Conservation (phyloP, 208 protist genomes). For the Blechomonas ayalai region DNA sequence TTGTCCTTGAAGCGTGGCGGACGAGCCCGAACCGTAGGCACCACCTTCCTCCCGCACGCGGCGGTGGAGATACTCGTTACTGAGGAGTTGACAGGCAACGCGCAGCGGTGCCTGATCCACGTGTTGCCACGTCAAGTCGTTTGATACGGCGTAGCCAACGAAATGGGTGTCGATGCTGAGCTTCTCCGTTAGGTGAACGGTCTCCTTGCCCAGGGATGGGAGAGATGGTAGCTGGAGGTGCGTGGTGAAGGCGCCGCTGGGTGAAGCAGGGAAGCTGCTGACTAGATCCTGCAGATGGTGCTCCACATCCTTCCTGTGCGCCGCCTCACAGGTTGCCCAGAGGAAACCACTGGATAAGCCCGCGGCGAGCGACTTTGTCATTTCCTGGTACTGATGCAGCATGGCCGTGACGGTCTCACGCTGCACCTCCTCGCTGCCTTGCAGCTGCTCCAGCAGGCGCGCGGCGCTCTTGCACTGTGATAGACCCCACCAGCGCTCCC, state of each 20-base stretch:
- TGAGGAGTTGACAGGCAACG: constrained; percentile 61
- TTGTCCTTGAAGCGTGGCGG: constrained; percentile 63
- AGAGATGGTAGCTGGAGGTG: constrained; percentile 13
- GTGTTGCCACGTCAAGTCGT: constrained; percentile 45
- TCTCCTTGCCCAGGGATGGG: not conserved
- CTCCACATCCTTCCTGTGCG: constrained; percentile 46
- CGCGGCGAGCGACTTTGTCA: constrained; percentile 28
- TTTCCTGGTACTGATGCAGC: constrained; percentile 27
- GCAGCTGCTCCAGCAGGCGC: constrained; percentile 56
- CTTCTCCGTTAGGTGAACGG: constrained; percentile 17
- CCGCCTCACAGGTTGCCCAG: constrained; percentile 85
- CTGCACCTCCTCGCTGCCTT: constrained; percentile 32
- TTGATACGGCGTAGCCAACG: constrained; percentile 58
- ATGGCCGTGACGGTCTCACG: constrained; percentile 19
- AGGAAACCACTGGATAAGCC: constrained; percentile 36
- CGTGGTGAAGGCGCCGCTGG: not conserved
- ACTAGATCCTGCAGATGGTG: constrained; percentile 32
- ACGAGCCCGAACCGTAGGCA: constrained; percentile 70
- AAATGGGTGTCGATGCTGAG: constrained; percentile 85
- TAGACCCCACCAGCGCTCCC: constrained; percentile 73
- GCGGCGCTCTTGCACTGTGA: constrained; percentile 53
- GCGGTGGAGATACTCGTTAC: constrained; percentile 86
- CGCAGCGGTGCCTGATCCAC: constrained; percentile 66
- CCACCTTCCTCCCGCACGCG: constrained; percentile 88
- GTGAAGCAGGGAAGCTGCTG: constrained; percentile 13